Evolutionary conservation across 1,284 basidiomycete genomes (phyloP).

Genomic region (Trametes polyzona): DNA sequence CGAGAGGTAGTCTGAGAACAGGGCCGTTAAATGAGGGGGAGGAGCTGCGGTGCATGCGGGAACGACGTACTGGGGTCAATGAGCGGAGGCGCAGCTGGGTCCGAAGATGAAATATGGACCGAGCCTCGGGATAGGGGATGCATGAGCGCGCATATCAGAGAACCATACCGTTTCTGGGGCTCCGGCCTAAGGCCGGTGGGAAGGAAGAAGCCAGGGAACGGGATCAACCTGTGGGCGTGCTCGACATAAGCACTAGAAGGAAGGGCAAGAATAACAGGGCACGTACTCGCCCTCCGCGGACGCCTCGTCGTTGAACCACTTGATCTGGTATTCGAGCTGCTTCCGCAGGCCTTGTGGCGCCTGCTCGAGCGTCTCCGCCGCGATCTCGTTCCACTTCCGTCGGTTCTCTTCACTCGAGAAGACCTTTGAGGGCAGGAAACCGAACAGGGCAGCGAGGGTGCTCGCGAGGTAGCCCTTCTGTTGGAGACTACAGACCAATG

Average conservation of each 20-base stretch:
- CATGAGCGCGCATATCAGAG: constrained; percentile 3
- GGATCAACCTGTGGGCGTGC: constrained; percentile 1
- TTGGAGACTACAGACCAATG: too few species aligned
- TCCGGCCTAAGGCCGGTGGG: constrained; percentile 6
- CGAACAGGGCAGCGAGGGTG: background rate
- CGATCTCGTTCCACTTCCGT: constrained; percentile 1
- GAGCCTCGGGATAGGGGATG: constrained; percentile 18
- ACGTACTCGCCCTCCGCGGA: constrained; percentile 16
- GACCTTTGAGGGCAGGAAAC: constrained; percentile 3
- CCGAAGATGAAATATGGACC: constrained; percentile 40
- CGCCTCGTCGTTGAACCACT: constrained; percentile 11
- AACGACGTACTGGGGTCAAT: constrained; percentile 42
- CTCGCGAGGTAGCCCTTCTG: constrained; percentile 11
- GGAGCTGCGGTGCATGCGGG: too few species aligned
- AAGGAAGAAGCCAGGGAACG: constrained; percentile 15
- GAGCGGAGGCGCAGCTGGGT: constrained; percentile 45
- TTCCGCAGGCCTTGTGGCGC: constrained; percentile 7
- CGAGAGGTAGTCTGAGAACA: background rate
- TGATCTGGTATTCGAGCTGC: constrained; percentile 9
- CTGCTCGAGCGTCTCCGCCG: background rate
- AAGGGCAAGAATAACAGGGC: too few species aligned
- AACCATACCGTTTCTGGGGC: constrained; percentile 11
- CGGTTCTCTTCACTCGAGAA: constrained; percentile 3
- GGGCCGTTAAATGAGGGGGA: too few species aligned
- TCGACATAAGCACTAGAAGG: background rate